A percentile compares a stretch with the other conserved stretches of the same genome.
Conservation (phyloP, 257 asterid genomes). For the Solanum habrochaites region DNA sequence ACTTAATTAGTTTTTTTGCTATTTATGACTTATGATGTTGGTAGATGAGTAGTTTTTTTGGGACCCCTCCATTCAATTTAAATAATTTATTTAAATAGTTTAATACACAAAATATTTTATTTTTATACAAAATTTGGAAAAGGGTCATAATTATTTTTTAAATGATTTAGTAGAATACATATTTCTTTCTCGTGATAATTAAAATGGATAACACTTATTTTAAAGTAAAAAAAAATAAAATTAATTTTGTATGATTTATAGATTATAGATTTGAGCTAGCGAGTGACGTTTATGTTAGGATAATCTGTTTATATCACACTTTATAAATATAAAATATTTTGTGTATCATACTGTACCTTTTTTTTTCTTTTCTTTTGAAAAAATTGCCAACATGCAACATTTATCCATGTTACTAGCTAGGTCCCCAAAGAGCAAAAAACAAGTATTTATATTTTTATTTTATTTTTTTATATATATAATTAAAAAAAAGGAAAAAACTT, state of each 20-base stretch:
- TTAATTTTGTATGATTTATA: not conserved
- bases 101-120: not conserved
- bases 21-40: not conserved
- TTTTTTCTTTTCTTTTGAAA: rapidly evolving
- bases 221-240: no score
- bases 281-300: rapidly evolving
- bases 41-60: not conserved
- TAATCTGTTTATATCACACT: not conserved
- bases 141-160: no score
- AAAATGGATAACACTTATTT: not conserved
- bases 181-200: not conserved
- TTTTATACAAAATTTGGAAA: not conserved
- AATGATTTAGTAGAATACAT: not conserved
- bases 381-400: not conserved
- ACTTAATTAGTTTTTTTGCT: not conserved
- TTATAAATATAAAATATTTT: not conserved
- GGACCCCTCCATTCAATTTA: not conserved
- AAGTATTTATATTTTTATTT: not conserved
- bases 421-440: not conserved
- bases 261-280: not conserved
- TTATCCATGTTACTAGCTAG: not conserved
- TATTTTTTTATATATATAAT: no score
- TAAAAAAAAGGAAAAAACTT: not conserved
- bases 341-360: not conserved
- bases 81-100: not conserved